These are phyloP conservation scores for Saccharomycopsis fibuligera DNA, from an alignment of 805 yeast genomes.

Conservation along the genomic window DNA sequence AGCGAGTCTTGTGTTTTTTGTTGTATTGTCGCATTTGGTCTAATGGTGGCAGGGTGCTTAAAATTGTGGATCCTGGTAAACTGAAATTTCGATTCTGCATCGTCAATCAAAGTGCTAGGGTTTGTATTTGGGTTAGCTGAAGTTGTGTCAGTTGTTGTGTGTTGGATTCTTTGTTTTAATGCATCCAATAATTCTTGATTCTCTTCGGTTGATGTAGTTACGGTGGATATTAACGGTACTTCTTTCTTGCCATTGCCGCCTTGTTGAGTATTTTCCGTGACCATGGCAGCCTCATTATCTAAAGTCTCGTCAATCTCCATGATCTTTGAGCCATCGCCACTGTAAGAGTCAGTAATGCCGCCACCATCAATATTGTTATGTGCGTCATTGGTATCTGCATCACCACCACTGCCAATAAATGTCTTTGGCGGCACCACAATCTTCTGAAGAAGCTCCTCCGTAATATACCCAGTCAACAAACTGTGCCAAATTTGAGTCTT, in stretches of 20 bases:
- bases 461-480: background rate
- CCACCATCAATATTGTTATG: too few species aligned
- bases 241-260: too few species aligned
- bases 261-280: too few species aligned
- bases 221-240: background rate
- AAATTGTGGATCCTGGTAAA: slow-evolving; percentile 30
- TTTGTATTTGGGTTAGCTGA: too few species aligned
- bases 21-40: slow-evolving; percentile 32
- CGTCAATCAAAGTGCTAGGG: background rate
- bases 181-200: background rate
- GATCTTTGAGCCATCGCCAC: too few species aligned
- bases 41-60: slow-evolving; percentile 34
- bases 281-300: too few species aligned
- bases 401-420: too few species aligned
- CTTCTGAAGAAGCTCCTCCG: background rate
- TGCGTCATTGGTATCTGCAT: too few species aligned
- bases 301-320: too few species aligned
- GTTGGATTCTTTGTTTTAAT: background rate
- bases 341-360: too few species aligned
- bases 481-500: background rate
- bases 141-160: background rate
- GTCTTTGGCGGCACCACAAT: background rate
- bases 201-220: slow-evolving; percentile 6
- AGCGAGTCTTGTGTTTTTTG: slow-evolving; percentile 44
- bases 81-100: background rate